A percentile compares a stretch with the other conserved stretches of the same genome.
Evolutionary conservation across 371 early-diverging fungal species (phyloP).

Genomic region (Mucor racemosus): DNA sequence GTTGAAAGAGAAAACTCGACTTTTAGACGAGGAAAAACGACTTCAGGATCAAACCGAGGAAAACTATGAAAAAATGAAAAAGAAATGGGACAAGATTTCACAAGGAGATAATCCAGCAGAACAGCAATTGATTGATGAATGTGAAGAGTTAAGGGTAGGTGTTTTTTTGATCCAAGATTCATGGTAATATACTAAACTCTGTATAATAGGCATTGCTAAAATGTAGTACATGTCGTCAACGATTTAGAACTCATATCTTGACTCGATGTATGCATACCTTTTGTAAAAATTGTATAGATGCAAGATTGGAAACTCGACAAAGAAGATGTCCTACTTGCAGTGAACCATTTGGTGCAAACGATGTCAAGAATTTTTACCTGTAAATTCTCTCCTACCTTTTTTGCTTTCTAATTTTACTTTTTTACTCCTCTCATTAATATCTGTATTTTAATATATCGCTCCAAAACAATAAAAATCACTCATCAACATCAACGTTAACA

Average conservation of each 20-base stretch:
- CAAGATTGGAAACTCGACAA: conserved; percentile 88
- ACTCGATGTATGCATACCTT: conserved; percentile 96
- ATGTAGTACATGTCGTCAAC: conserved; percentile 85
- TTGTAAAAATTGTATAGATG: conserved; percentile 94
- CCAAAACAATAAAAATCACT: no score
- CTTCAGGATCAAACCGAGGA: conserved; percentile 58
- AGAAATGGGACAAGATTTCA: conserved; percentile 57
- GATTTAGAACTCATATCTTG: conserved; percentile 87
- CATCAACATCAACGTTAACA: no score
- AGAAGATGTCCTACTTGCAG: conserved; percentile 99
- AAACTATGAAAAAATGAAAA: conserved; percentile 58
- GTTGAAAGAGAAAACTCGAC: conserved; percentile 61
- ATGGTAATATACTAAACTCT: conserved; percentile 6
- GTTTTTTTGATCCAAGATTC: not conserved
- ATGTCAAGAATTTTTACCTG: conserved; percentile 90
- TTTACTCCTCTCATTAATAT: not conserved
- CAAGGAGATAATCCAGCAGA: conserved; percentile 60
- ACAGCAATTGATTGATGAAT: conserved; percentile 52
- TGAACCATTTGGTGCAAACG: conserved; percentile 88
- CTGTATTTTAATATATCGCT: no score
- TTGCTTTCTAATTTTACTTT: not conserved
- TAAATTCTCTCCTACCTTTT: conserved; percentile 37
- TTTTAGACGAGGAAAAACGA: conserved; percentile 62
- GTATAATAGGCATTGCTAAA: conserved; percentile 74
- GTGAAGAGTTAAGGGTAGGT: conserved; percentile 49